Evolutionary conservation across 208 protist genomes (phyloP).

Genomic region (Crithidia acanthocephali): DNA sequence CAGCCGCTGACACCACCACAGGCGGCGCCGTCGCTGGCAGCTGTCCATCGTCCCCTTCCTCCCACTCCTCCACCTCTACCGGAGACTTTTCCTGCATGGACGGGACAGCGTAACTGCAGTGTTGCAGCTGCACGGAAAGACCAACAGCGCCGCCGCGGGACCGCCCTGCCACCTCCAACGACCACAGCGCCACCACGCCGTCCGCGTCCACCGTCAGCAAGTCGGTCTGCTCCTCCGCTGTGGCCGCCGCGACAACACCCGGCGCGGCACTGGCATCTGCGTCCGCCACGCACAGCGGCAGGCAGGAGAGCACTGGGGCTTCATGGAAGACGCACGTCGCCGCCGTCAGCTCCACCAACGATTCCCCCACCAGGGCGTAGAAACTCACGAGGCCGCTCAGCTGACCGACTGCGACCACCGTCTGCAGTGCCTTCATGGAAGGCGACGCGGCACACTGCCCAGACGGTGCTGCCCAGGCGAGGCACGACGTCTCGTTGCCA

Average conservation of each 20-base stretch:
- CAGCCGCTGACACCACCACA: constrained; percentile 24
- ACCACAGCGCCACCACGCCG: constrained; percentile 43
- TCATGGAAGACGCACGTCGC: constrained; percentile 39
- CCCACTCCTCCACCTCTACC: neutral
- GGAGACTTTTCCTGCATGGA: neutral
- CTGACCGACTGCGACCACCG: constrained; percentile 33
- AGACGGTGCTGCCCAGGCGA: constrained; percentile 25
- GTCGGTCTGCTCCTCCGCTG: neutral
- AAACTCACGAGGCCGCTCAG: constrained; percentile 40
- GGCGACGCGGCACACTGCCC: neutral
- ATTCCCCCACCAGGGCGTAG: constrained; percentile 34
- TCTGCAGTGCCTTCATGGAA: constrained; percentile 10
- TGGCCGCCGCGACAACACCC: neutral
- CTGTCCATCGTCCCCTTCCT: neutral
- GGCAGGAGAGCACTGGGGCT: constrained; percentile 26
- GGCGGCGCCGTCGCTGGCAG: constrained; percentile 1
- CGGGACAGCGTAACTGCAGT: constrained; percentile 17
- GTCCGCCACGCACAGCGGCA: constrained; percentile 25
- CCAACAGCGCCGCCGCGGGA: neutral
- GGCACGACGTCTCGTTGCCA: constrained; percentile 37
- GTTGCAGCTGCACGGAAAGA: constrained; percentile 16
- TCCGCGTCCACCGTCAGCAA: constrained; percentile 40
- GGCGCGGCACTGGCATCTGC: neutral
- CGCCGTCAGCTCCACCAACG: constrained; percentile 29
- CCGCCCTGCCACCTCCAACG: neutral